Percentiles rank a stretch among this genome's conserved stretches.
These are phyloP conservation scores for Phoenix dactylifera DNA, from an alignment of 176 grass and related monocot genomes.

Conservation along the genomic window DNA sequence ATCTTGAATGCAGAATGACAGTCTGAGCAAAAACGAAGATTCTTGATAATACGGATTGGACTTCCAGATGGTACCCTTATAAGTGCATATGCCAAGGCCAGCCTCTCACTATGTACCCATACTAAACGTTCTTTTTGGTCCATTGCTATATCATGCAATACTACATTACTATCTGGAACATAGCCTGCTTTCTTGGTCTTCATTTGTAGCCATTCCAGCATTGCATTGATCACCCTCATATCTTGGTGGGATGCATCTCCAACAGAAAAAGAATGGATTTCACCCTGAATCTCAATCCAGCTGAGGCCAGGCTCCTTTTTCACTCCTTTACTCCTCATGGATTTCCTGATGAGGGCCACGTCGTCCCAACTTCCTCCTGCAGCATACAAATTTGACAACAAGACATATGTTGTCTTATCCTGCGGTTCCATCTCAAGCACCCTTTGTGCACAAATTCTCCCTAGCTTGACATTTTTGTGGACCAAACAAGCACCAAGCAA, in stretches of 20 bases:
- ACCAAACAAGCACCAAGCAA: conserved; percentile 26
- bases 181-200: conserved; percentile 18
- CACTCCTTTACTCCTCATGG: conserved; percentile 19
- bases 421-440: conserved; percentile 25
- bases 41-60: conserved; percentile 23
- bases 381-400: conserved; percentile 27
- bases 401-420: conserved; percentile 23
- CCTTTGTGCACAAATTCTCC: conserved; percentile 14
- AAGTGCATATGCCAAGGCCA: conserved; percentile 19
- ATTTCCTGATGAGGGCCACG: conserved; percentile 22
- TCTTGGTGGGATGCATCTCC: conserved; percentile 20
- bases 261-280: conserved; percentile 22
- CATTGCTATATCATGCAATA: conserved; percentile 17
- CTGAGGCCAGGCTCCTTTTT: conserved; percentile 21
- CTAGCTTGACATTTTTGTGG: conserved; percentile 21
- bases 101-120: conserved; percentile 19
- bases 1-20: conserved; percentile 16
- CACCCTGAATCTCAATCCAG: conserved; percentile 19
- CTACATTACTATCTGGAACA: conserved; percentile 7
- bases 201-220: conserved; percentile 19
- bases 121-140: conserved; percentile 15
- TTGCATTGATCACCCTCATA: conserved; percentile 13
- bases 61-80: conserved; percentile 10
- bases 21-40: conserved; percentile 19
- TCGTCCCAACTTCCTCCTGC: conserved; percentile 17